Evolutionary conservation across 345 rosid genomes (phyloP).

Genomic region (Melaleuca alternifolia): DNA sequence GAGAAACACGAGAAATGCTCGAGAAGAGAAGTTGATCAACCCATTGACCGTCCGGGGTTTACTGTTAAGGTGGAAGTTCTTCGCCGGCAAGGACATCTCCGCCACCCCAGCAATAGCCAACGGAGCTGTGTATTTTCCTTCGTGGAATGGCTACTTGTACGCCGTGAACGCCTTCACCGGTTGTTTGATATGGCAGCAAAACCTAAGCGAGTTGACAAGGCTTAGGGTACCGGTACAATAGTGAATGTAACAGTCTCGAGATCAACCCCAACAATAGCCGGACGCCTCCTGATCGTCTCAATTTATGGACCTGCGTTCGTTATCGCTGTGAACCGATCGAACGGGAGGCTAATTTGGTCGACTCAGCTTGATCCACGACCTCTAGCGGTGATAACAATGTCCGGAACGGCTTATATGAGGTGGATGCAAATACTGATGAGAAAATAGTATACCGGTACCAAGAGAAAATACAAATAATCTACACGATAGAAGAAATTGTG

Average conservation of each 20-base stretch:
- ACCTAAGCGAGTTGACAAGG: conserved; percentile 26
- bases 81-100: conserved; percentile 35
- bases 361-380: conserved; percentile 24
- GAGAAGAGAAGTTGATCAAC: conserved; percentile 11
- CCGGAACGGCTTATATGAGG: conserved; percentile 33
- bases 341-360: conserved; percentile 28
- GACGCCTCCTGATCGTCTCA: conserved; percentile 17
- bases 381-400: conserved; percentile 19
- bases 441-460: background rate
- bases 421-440: background rate
- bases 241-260: conserved; percentile 24
- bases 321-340: conserved; percentile 18
- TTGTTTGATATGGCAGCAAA: conserved; percentile 31
- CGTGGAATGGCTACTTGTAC: conserved; percentile 43
- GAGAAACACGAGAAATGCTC: conserved; percentile 18
- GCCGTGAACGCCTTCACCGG: conserved; percentile 40
- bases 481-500: background rate
- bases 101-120: conserved; percentile 34
- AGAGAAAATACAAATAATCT: background rate
- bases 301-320: conserved; percentile 36
- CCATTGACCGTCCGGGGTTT: conserved; percentile 5
- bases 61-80: conserved; percentile 27
- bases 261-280: conserved; percentile 34
- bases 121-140: conserved; percentile 33
- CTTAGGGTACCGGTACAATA: conserved; percentile 6